Evolutionary conservation across 306 rosid species (phyloP).

Genomic region (Canavalia gladiata): DNA sequence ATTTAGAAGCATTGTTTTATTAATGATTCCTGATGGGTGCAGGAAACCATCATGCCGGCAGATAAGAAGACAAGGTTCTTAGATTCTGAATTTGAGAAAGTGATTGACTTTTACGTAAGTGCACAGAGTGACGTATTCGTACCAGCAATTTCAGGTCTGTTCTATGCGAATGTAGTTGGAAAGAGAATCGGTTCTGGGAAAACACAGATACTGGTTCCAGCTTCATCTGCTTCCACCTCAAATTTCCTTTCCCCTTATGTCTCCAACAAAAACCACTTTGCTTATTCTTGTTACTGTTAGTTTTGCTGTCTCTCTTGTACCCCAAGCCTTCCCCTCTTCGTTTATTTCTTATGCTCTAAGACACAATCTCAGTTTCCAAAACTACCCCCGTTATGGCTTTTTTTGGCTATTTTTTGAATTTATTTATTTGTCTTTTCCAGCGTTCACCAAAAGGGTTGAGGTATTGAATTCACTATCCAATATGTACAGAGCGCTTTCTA

Average conservation of each 20-base stretch:
- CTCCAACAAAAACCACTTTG: conserved; percentile 80
- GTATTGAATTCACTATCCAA: neutral
- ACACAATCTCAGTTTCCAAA: conserved; percentile 35
- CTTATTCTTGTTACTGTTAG: conserved; percentile 80
- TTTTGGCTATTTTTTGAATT: neutral
- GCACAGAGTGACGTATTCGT: conserved; percentile 75
- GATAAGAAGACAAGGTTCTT: conserved; percentile 73
- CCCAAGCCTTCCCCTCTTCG: neutral
- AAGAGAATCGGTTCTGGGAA: conserved; percentile 78
- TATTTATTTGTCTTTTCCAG: neutral
- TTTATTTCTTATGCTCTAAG: conserved; percentile 30
- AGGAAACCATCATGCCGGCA: conserved; percentile 83
- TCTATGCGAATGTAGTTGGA: conserved; percentile 87
- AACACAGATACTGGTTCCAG: conserved; percentile 80
- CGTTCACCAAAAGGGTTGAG: conserved; percentile 2
- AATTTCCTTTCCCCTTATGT: conserved; percentile 74
- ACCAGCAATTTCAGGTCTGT: conserved; percentile 84
- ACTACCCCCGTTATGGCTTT: neutral
- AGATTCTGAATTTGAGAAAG: conserved; percentile 71
- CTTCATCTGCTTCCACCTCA: conserved; percentile 61
- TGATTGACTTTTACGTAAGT: conserved; percentile 74
- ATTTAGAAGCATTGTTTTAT: too few species aligned
- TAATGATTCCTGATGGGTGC: conserved; percentile 44
- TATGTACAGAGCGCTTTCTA: conserved; percentile 27
- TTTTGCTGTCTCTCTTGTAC: neutral